phyloP scores from a whole-genome alignment of 345 rosid genomes.

The Salix exigua region DNA sequence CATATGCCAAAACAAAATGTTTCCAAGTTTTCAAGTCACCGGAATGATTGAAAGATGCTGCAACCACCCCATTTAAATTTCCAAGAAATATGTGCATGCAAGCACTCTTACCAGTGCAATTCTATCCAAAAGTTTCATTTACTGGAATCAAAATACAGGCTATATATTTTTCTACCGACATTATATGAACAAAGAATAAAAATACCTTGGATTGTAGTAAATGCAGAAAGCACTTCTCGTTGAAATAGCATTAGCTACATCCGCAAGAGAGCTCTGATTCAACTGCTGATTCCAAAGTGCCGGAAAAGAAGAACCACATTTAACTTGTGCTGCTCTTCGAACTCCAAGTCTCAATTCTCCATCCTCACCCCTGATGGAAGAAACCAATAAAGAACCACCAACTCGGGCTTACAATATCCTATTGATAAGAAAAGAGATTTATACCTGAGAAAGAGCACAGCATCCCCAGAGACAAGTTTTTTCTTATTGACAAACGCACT shows the following conservation, averaged over 20 bases:
- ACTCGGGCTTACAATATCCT: not conserved
- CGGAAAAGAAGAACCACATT: constrained; percentile 46
- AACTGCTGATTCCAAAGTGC: constrained; percentile 43
- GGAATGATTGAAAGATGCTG: not conserved
- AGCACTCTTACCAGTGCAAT: not conserved
- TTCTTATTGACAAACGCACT: constrained; percentile 96
- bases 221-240: constrained; percentile 57
- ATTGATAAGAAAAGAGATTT: not conserved
- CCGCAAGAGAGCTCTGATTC: constrained; percentile 52
- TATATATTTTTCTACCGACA: not conserved
- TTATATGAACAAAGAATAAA: not conserved
- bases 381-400: constrained; percentile 6
- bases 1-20: not conserved
- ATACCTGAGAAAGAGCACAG: constrained; percentile 93
- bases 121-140: not conserved
- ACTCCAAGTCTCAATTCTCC: constrained; percentile 93
- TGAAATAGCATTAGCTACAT: constrained; percentile 70
- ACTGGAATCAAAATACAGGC: not conserved
- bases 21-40: not conserved
- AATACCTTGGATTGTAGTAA: constrained; percentile 90
- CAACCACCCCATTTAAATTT: not conserved
- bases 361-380: constrained; percentile 72
- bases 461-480: constrained; percentile 98
- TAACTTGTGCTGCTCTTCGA: constrained; percentile 81
- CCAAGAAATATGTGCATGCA: not conserved